These are phyloP conservation scores for Candida sp. DNA, from an alignment of 1,139 yeast genomes.

Conservation along the genomic window DNA sequence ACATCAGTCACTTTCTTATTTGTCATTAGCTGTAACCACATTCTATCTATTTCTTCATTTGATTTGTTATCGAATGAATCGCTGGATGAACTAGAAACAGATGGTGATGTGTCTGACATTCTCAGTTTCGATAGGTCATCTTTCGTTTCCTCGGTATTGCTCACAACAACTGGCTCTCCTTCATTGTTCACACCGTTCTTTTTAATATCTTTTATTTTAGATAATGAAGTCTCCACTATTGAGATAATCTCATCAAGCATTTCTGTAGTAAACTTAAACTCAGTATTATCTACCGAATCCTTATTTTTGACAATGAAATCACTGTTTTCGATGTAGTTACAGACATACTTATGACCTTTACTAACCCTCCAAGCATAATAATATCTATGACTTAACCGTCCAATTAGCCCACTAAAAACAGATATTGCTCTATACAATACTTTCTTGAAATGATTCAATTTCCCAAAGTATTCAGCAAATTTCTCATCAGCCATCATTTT, in stretches of 20 bases:
- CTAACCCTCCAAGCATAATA: slow-evolving; percentile 37
- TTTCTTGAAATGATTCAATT: slow-evolving; percentile 5
- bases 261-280: slow-evolving; percentile 10
- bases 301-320: slow-evolving; percentile 15
- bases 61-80: slow-evolving; percentile 10
- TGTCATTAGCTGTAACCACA: slow-evolving; percentile 28
- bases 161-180: background rate
- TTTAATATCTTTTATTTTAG: slow-evolving; percentile 9
- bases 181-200: background rate
- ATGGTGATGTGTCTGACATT: background rate
- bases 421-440: slow-evolving; percentile 13
- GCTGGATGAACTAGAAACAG: background rate
- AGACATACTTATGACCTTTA: slow-evolving; percentile 26
- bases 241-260: slow-evolving; percentile 19
- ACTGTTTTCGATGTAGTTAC: slow-evolving; percentile 18
- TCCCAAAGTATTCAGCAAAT: slow-evolving; percentile 10
- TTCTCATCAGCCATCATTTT: slow-evolving; percentile 10
- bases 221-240: slow-evolving; percentile 13
- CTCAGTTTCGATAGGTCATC: background rate
- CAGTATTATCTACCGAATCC: slow-evolving; percentile 7
- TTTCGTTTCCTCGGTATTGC: background rate
- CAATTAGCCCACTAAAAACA: slow-evolving; percentile 14
- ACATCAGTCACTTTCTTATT: slow-evolving; percentile 1
- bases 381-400: slow-evolving; percentile 25
- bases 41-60: slow-evolving; percentile 20